These are phyloP conservation scores for Zizania palustris DNA, from an alignment of 202 grass and related monocot species.

Conservation along the genomic window DNA sequence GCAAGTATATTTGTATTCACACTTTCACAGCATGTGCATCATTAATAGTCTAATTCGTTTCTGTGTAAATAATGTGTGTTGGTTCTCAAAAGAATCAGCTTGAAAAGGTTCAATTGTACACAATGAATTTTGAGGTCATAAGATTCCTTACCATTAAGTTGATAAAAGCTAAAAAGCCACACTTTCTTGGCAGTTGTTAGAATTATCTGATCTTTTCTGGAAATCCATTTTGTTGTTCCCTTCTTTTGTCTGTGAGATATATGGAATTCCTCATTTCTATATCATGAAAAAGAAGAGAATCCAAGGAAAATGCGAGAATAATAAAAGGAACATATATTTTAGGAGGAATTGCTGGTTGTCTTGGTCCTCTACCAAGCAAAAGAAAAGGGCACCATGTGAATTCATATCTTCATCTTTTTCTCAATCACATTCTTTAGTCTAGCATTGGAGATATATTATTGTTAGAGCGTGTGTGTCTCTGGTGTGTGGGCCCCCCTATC, in stretches of 20 bases:
- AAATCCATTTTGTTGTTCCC: neutral
- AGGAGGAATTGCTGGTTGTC: neutral
- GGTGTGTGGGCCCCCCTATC: no score
- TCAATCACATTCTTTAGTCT: neutral
- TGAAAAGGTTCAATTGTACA: neutral
- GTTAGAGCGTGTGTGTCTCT: no score
- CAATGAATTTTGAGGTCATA: neutral
- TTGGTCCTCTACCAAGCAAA: neutral
- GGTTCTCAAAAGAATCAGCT: no score
- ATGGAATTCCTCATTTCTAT: neutral
- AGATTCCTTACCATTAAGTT: neutral
- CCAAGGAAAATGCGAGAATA: neutral
- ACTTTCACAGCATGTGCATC: no score
- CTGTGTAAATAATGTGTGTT: conserved; percentile 6
- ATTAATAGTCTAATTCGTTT: neutral
- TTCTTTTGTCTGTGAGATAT: neutral
- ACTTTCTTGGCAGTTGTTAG: neutral
- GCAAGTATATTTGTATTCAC: neutral
- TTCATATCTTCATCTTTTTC: conserved; percentile 8
- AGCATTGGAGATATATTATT: neutral
- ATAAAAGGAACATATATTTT: neutral
- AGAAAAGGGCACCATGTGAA: conserved; percentile 1
- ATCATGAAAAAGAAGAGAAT: neutral
- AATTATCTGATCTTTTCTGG: neutral
- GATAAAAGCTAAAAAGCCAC: neutral